Evolutionary conservation across 805 yeast genomes (phyloP).

Genomic region (Pichia californica): DNA sequence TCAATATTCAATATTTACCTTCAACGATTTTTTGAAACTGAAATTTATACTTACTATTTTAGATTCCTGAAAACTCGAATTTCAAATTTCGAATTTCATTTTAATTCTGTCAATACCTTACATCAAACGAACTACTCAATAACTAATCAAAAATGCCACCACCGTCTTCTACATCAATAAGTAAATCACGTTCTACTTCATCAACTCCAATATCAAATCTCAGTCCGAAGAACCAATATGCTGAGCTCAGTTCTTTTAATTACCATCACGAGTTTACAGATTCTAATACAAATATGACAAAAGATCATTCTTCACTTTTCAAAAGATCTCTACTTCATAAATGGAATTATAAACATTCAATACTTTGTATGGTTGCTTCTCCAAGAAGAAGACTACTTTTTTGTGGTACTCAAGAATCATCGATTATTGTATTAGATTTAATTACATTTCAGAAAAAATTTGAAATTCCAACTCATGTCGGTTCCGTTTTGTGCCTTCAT

Average conservation of each 20-base stretch:
- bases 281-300: constrained; percentile 6
- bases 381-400: constrained; percentile 54
- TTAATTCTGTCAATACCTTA: no score
- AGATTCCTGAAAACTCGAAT: no score
- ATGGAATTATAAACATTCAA: constrained; percentile 71
- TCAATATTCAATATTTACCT: no score
- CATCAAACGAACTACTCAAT: no score
- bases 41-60: no score
- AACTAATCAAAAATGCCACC: background rate
- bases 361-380: constrained; percentile 63
- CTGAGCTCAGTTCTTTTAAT: constrained; percentile 7
- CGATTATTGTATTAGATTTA: constrained; percentile 65
- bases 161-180: background rate
- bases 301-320: constrained; percentile 11
- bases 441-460: constrained; percentile 51
- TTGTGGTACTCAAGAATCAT: constrained; percentile 89
- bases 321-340: constrained; percentile 40
- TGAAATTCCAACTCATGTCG: constrained; percentile 55
- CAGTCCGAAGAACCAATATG: background rate
- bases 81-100: no score
- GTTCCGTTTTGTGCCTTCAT: constrained; percentile 68
- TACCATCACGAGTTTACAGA: constrained; percentile 11
- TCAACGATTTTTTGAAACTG: no score
- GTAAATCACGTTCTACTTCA: background rate
- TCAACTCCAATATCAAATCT: constrained; percentile 1